These are phyloP conservation scores for Monosporascus sp. DNA, from an alignment of 2,329 filamentous ascomycete genomes.

Conservation along the genomic window DNA sequence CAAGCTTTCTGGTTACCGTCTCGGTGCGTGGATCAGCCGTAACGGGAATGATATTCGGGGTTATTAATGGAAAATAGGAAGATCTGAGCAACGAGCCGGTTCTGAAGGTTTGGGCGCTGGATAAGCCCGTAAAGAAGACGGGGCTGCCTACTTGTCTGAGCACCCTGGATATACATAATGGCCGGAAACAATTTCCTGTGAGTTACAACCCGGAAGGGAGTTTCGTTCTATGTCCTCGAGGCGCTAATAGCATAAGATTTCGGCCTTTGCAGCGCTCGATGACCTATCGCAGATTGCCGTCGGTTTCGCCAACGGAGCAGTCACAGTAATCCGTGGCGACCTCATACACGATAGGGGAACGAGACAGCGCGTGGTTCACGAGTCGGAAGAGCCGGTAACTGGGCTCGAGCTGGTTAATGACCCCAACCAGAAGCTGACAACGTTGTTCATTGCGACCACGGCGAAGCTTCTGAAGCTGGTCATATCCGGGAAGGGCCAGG, in stretches of 20 bases:
- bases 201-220: conserved; percentile 19
- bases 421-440: conserved; percentile 55
- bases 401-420: conserved; percentile 72
- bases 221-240: not conserved
- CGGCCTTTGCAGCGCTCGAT: conserved; percentile 79
- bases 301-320: conserved; percentile 91
- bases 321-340: conserved; percentile 89
- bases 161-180: conserved; percentile 81
- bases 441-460: conserved; percentile 88
- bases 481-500: conserved; percentile 83
- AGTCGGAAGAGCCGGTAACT: conserved; percentile 94
- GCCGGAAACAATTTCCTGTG: conserved; percentile 87
- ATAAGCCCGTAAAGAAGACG: conserved; percentile 91
- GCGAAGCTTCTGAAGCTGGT: conserved; percentile 79
- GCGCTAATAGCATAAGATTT: conserved; percentile 51
- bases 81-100: conserved; percentile 83
- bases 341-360: conserved; percentile 92
- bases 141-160: conserved; percentile 84
- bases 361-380: conserved; percentile 89
- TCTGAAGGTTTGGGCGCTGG: conserved; percentile 95
- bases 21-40: conserved; percentile 39
- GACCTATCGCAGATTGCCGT: conserved; percentile 91
- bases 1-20: conserved; percentile 78
- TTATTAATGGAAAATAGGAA: conserved; percentile 50
- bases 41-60: not conserved